Conservation (phyloP, 768 basidiomycete species). For the Termitomyces sp. region DNA sequence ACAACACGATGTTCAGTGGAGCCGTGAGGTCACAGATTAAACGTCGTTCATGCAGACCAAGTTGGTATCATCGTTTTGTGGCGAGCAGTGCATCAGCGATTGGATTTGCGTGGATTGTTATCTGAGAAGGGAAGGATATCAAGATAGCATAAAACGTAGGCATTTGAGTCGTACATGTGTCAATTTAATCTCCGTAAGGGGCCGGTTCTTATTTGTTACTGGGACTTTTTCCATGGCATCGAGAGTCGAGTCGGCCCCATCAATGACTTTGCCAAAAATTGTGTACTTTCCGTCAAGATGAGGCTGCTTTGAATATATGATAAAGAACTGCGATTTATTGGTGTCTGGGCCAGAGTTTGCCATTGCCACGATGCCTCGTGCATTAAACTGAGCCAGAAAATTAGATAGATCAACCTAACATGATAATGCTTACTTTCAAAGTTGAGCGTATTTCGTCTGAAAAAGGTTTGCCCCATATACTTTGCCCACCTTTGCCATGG, state of each 20-base stretch:
- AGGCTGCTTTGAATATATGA: constrained; percentile 87
- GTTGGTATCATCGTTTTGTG: constrained; percentile 21
- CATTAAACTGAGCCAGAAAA: constrained; percentile 68
- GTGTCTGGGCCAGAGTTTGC: constrained; percentile 93
- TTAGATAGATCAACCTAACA: constrained; percentile 16
- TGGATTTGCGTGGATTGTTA: constrained; percentile 92
- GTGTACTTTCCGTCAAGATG: constrained; percentile 94
- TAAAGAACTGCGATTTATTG: constrained; percentile 90
- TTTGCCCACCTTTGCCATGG: constrained; percentile 94
- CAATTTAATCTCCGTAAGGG: constrained; percentile 79
- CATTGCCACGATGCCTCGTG: constrained; percentile 94
- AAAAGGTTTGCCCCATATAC: constrained; percentile 92
- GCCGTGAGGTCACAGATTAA: neutral
- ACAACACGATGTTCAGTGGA: neutral
- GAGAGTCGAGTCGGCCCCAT: constrained; percentile 89
- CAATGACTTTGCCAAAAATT: constrained; percentile 97
- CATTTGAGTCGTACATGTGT: constrained; percentile 50
- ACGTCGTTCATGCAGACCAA: neutral
- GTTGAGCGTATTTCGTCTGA: constrained; percentile 91
- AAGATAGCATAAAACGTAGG: neutral
- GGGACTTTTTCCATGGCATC: constrained; percentile 92
- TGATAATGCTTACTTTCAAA: constrained; percentile 59
- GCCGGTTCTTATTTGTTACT: constrained; percentile 87
- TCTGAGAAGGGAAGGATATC: constrained; percentile 29
- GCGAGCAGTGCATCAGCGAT: constrained; percentile 71